Evolutionary conservation across 2,329 filamentous ascomycete genomes (phyloP).

Genomic region (Metarhizium album): DNA sequence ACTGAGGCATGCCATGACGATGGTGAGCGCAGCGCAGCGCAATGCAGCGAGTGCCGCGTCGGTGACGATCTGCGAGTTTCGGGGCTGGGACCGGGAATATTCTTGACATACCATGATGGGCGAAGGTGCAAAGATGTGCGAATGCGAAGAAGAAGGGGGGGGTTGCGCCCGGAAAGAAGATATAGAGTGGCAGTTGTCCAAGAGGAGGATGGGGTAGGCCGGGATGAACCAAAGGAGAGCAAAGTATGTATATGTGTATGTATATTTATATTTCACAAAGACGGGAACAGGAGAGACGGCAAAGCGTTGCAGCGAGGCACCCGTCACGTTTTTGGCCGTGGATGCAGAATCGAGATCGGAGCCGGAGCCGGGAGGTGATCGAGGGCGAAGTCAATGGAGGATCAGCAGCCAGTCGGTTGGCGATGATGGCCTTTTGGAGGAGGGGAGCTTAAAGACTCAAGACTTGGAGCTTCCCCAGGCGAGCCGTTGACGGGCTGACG

Average conservation of each 20-base stretch:
- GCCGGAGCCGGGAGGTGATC: background rate
- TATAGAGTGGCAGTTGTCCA: slow-evolving; percentile 2
- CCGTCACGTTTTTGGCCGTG: background rate
- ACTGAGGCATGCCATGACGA: slow-evolving; percentile 6
- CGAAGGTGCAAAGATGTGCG: background rate
- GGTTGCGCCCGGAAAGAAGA: background rate
- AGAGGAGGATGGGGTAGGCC: background rate
- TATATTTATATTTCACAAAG: background rate
- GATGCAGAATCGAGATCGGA: background rate
- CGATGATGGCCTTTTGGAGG: background rate
- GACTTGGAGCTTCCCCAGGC: background rate
- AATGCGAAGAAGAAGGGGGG: background rate
- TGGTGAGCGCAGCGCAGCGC: slow-evolving; percentile 5
- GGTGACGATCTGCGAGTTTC: slow-evolving; percentile 4
- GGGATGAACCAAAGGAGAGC: background rate
- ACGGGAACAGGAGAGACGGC: background rate
- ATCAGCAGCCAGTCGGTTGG: background rate
- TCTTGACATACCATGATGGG: slow-evolving; percentile 8
- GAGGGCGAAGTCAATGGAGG: background rate
- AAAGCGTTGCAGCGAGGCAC: background rate
- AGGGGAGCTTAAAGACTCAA: background rate
- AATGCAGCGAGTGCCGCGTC: slow-evolving; percentile 5
- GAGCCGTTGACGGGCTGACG: background rate
- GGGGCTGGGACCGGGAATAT: background rate
- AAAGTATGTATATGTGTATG: background rate